Base-by-base conservation (phyloP, 331 rosid species). In the Erythrophleum ivorense region DNA sequence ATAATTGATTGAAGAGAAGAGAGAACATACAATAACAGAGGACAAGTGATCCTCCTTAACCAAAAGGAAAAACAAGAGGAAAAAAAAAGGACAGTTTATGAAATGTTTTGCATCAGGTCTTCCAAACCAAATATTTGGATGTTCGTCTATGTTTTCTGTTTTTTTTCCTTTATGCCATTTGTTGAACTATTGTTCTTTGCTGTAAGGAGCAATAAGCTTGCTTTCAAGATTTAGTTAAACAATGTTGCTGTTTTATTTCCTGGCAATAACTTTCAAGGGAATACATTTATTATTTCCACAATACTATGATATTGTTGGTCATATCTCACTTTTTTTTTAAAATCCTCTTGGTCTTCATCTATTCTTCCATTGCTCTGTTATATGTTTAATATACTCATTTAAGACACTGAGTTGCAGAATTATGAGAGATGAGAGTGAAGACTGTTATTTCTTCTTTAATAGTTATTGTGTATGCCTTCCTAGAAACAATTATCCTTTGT, bases 111-210 rank as follows among this genome's bases (percentile, higher is more conserved):
- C 48, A 19, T 75, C 21, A 6, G 54, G 41, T 48, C 24, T 71
- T 78, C 76, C 12, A 24, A n/a, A n/a, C n/a, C n/a, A n/a, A 57
- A 59, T n/a, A 14, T 34, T 73, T 11, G 19, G 6, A 64, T 75
- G 71, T 71, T 52, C 2, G 14, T 70, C 21, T 24, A 12, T 62
- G 41, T 34, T 70, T 21, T 46, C 12, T 10, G 24, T 18, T 68
- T 68, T 36, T 70, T 53, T 29, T 24, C 24, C 6, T 21, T n/a
- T 69, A 19, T 43, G 54, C 15, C 54, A 67, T 67, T 62, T 60
- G 16, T 16, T 55, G 75, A 59, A 33, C 4, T 70, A 60, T 13
- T 54, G 19, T 82, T 82, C 13, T 24, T 24, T 24, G 29, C 29
- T 24, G 29, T 14, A 5, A 33, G 66, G 38, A 10, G 65, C 18